Conservation (phyloP, 768 basidiomycete species). For the Tylopilus vinaceipallidus region DNA sequence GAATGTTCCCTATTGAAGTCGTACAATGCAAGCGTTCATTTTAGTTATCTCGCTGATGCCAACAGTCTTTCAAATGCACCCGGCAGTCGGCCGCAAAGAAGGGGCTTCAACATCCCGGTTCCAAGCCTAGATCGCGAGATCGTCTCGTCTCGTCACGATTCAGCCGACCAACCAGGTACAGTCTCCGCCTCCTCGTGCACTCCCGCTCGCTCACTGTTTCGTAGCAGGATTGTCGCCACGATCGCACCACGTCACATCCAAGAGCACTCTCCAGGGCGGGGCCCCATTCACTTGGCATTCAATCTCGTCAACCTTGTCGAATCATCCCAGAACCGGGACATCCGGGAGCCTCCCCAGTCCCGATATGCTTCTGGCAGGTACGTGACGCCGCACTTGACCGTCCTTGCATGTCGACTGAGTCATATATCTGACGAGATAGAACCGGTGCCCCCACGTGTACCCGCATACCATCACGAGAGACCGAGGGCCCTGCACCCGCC, state of each 20-base stretch:
- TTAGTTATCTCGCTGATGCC: no score
- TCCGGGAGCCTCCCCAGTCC: conserved; percentile 7
- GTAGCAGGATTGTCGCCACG: conserved; percentile 4
- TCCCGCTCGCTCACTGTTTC: neutral
- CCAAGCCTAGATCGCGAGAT: conserved; percentile 2
- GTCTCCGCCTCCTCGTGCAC: neutral
- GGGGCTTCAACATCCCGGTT: conserved; percentile 4
- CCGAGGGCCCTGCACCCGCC: conserved; percentile 15
- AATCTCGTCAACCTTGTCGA: conserved; percentile 29
- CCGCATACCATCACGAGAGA: conserved; percentile 12
- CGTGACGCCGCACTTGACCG: no score
- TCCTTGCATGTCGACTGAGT: neutral
- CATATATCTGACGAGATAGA: conserved; percentile 12
- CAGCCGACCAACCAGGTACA: conserved; percentile 11
- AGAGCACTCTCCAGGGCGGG: conserved; percentile 22
- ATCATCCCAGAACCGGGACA: conserved; percentile 15
- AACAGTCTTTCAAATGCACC: no score
- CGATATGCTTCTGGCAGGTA: conserved; percentile 15
- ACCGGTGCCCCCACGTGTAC: conserved; percentile 12
- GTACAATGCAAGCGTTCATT: no score
- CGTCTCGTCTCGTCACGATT: conserved; percentile 4
- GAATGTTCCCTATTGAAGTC: no score
- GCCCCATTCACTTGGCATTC: conserved; percentile 25
- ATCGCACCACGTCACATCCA: conserved; percentile 13
- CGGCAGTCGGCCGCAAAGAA: conserved; percentile 6